Evolutionary conservation across 148 eudicot species (phyloP), one percentile per base, ranked within the genome.

Genomic region (Rhododendron griersonianum): DNA sequence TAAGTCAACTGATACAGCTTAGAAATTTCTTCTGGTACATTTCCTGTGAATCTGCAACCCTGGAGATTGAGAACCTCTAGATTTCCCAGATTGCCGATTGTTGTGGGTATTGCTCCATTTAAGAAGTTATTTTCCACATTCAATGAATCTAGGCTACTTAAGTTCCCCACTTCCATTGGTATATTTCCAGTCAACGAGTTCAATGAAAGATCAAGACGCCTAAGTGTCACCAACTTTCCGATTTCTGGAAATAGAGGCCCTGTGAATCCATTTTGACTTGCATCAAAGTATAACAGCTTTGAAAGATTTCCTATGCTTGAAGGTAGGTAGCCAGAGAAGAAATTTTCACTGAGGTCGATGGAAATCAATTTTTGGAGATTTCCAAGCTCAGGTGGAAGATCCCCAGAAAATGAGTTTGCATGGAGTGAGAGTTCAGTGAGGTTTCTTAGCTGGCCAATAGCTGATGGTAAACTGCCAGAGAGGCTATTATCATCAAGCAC

Each of bases 331-430:
- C 98, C 99, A 25, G 94, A 92, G 87, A 96, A 96, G 69, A 78
- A 55, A 88, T 96, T 96, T 11, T 0, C 79, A 86, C 92, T 89
- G n/a, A 96, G 92, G 87, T 96, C 98, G 37, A 96, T 90, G n/a
- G 96, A 95, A 87, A 88, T 90, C 87, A 96, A 86, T 3, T 88
- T 89, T 61, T 84, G 76, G 33, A 96, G 90, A 47, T 88, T 87
- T 65, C 98, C 99, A 30, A 96, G 81, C 89, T 94, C 94, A 44
- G 81, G n/a, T 7, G 99, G 99, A 85, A 96, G 93, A 84, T 88
- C 84, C 16, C 98, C 98, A 61, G 90, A 90, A 85, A 96, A 94
- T 16, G 89, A 87, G 87, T 94, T 96, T 37, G 81, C 89, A 79
- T 80, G 90, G 53, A 94, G 79, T 0, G 99, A 96, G 75, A 96